These are phyloP conservation scores for Phaffomyces opuntiae DNA, from an alignment of 805 yeast species.

Conservation along the genomic window DNA sequence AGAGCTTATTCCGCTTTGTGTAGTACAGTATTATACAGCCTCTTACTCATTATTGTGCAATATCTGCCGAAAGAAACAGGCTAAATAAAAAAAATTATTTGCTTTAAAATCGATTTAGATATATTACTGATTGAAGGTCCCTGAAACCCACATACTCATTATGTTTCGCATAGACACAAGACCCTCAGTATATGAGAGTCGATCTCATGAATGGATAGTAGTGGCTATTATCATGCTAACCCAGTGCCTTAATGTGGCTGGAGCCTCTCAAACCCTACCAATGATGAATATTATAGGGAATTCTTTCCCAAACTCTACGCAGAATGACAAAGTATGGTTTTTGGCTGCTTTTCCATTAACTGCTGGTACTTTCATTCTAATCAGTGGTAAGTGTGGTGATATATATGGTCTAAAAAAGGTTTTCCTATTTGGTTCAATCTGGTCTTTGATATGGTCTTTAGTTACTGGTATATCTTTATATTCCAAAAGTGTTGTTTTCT, in stretches of 20 bases:
- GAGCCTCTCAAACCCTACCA: conserved; percentile 31
- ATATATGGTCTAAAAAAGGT: conserved; percentile 54
- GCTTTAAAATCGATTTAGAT: neutral
- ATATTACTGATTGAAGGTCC: neutral
- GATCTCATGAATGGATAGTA: conserved; percentile 22
- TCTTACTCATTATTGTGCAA: too few relatives aligned
- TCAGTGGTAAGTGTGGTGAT: conserved; percentile 69
- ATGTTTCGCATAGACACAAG: conserved; percentile 11
- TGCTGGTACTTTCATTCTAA: conserved; percentile 64
- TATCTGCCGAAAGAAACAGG: too few relatives aligned
- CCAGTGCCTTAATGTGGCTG: conserved; percentile 36
- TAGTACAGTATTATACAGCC: too few relatives aligned
- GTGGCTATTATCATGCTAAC: conserved; percentile 25
- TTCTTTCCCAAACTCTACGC: conserved; percentile 25
- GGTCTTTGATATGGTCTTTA: conserved; percentile 52
- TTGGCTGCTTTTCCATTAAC: conserved; percentile 66
- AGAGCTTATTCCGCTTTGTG: too few relatives aligned
- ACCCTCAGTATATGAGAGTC: conserved; percentile 9
- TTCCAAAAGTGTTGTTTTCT: conserved; percentile 41
- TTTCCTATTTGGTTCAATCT: conserved; percentile 47
- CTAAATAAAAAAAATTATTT: neutral
- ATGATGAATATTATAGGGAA: conserved; percentile 28
- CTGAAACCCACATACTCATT: too few relatives aligned
- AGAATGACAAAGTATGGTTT: conserved; percentile 46
- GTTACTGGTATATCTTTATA: conserved; percentile 53